phyloP scores from a whole-genome alignment of 2,329 filamentous ascomycete genomes.

The Leptographium galeiforme region DNA sequence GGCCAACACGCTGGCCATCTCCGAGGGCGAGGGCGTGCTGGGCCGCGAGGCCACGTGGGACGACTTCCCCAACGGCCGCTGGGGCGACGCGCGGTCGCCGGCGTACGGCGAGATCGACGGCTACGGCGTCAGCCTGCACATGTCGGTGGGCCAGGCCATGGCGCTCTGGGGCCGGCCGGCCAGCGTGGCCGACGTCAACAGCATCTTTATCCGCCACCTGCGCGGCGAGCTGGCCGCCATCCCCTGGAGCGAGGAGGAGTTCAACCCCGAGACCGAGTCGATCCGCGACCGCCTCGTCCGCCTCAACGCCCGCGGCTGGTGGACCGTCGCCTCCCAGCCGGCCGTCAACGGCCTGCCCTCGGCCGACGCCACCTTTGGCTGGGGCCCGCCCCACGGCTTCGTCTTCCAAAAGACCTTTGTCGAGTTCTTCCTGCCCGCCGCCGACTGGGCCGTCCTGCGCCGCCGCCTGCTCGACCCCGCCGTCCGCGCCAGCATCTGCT shows the following conservation, averaged over 20 bases:
- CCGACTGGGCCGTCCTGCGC: constrained; percentile 58
- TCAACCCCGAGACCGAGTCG: constrained; percentile 68
- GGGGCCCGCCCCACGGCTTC: constrained; percentile 85
- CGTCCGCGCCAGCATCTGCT: constrained; percentile 58
- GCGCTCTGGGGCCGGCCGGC: constrained; percentile 74
- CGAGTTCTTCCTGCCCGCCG: constrained; percentile 74
- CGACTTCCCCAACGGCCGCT: constrained; percentile 94
- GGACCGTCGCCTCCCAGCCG: constrained; percentile 91
- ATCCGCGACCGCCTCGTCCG: constrained; percentile 64
- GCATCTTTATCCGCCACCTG: constrained; percentile 70
- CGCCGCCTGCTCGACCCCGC: constrained; percentile 44
- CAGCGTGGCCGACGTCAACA: constrained; percentile 56
- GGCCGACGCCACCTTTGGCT: constrained; percentile 69
- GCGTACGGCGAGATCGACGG: constrained; percentile 93
- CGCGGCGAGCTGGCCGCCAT: constrained; percentile 67
- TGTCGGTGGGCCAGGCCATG: constrained; percentile 72
- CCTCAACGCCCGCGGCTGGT: constrained; percentile 77
- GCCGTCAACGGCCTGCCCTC: constrained; percentile 78
- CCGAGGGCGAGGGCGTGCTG: constrained; percentile 78
- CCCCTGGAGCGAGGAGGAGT: constrained; percentile 85
- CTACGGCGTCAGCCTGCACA: constrained; percentile 89
- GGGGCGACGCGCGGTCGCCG: constrained; percentile 92
- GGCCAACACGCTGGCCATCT: constrained; percentile 80
- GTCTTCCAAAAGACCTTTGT: constrained; percentile 98
- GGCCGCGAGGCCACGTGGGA: constrained; percentile 97